Percentiles rank a stretch among this genome's conserved stretches.
Conservation (phyloP, 2,329 filamentous ascomycete species). For the Sporothrix pseudoabietina region DNA sequence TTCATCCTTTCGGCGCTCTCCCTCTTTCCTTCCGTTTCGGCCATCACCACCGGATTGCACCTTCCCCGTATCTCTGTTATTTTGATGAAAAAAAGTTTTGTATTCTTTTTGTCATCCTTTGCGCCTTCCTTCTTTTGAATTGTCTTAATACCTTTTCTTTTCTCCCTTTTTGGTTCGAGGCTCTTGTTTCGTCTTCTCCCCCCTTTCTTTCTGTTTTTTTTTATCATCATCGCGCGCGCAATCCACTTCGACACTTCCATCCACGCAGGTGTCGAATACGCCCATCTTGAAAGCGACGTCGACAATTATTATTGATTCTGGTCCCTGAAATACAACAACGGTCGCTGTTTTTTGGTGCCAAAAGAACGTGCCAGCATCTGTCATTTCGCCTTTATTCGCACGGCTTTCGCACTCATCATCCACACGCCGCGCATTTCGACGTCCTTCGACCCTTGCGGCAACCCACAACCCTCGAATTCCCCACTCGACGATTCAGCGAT, state of each 20-base stretch:
- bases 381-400: constrained; percentile 16
- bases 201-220: neutral
- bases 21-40: constrained; percentile 14
- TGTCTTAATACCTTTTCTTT: neutral
- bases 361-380: neutral
- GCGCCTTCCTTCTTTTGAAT: neutral
- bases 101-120: neutral
- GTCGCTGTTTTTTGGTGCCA: neutral
- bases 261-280: neutral
- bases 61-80: constrained; percentile 6
- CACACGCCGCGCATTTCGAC: constrained; percentile 23
- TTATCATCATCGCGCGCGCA: constrained; percentile 5
- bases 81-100: neutral
- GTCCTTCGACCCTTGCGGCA: neutral
- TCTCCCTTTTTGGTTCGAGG: neutral
- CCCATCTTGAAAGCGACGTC: neutral
- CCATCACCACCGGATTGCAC: constrained; percentile 17
- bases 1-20: neutral
- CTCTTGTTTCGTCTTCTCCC: constrained; percentile 14
- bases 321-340: neutral
- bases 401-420: constrained; percentile 13
- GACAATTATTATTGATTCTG: neutral
- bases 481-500: neutral
- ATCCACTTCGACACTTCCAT: neutral
- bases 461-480: neutral